phyloP scores from a whole-genome alignment of 2,329 filamentous ascomycete species.

The Albifimbria verrucaria region DNA sequence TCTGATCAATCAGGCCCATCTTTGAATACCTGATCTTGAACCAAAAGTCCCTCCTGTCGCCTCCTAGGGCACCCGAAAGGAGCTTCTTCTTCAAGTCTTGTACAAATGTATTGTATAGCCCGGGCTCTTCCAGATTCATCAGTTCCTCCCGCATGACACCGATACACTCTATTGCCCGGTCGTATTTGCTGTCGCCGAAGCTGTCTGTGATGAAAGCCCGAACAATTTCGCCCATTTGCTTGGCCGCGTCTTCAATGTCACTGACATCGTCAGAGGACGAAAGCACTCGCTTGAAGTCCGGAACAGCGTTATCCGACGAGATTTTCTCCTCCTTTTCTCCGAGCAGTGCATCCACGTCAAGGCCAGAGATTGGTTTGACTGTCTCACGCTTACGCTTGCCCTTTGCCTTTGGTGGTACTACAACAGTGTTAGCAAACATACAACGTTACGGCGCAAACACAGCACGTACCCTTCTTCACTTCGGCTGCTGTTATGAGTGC shows the following conservation, averaged over 20 bases:
- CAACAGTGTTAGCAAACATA: slow-evolving; percentile 11
- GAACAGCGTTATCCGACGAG: slow-evolving; percentile 71
- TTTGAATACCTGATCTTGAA: slow-evolving; percentile 63
- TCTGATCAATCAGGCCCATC: slow-evolving; percentile 70
- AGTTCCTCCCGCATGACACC: slow-evolving; percentile 76
- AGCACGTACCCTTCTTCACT: slow-evolving; percentile 72
- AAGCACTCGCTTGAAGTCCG: slow-evolving; percentile 84
- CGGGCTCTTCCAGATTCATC: slow-evolving; percentile 70
- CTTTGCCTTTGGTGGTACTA: slow-evolving; percentile 76
- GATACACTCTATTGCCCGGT: slow-evolving; percentile 70
- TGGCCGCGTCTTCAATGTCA: slow-evolving; percentile 63
- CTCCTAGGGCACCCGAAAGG: slow-evolving; percentile 65
- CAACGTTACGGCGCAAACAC: neutral
- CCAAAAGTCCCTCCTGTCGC: slow-evolving; percentile 82
- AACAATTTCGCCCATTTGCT: slow-evolving; percentile 73
- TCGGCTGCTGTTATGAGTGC: slow-evolving; percentile 66
- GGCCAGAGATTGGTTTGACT: slow-evolving; percentile 81
- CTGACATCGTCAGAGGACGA: slow-evolving; percentile 55
- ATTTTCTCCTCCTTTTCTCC: slow-evolving; percentile 46
- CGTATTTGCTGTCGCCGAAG: slow-evolving; percentile 73
- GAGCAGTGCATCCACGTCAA: slow-evolving; percentile 83
- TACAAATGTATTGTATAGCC: slow-evolving; percentile 73
- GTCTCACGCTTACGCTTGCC: slow-evolving; percentile 67
- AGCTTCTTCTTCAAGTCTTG: slow-evolving; percentile 69
- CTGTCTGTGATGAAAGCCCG: slow-evolving; percentile 66